These are phyloP conservation scores for Gaeumannomyces sp. DNA, from an alignment of 2,329 filamentous ascomycete genomes.

Conservation along the genomic window DNA sequence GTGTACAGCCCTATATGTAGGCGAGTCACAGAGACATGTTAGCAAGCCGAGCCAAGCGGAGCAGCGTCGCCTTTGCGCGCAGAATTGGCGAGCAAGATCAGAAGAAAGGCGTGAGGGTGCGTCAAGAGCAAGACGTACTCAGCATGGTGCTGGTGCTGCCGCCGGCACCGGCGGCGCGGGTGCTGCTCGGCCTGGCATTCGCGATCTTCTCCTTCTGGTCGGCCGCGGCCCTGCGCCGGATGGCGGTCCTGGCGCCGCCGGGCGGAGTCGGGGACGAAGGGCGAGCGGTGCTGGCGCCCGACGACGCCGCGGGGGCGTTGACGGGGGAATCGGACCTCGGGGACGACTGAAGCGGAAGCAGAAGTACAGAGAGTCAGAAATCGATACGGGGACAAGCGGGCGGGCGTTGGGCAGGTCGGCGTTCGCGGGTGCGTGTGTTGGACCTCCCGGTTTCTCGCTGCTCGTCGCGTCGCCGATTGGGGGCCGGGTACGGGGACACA, in stretches of 20 bases:
- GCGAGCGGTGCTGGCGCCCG: conserved; percentile 66
- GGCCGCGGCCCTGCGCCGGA: conserved; percentile 89
- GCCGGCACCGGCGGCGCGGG: conserved; percentile 85
- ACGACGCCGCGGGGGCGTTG: conserved; percentile 50
- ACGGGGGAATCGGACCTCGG: conserved; percentile 55
- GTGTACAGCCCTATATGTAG: conserved; percentile 73
- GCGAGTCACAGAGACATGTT: no score
- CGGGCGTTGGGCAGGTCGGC: no score
- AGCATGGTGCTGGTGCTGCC: conserved; percentile 98
- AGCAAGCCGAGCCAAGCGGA: no score
- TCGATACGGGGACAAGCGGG: no score
- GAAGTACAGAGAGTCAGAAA: no score
- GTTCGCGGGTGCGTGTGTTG: no score
- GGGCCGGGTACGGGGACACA: no score
- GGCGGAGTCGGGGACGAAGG: conserved; percentile 83
- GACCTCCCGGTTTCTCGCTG: no score
- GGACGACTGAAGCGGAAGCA: conserved; percentile 39
- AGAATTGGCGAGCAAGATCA: no score
- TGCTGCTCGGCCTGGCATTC: conserved; percentile 88
- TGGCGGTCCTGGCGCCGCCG: conserved; percentile 89
- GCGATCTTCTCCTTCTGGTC: conserved; percentile 97
- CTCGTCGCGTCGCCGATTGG: no score
- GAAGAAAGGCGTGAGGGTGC: background rate
- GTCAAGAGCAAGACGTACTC: conserved; percentile 60
- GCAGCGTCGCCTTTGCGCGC: no score